Base-by-base conservation (phyloP, 2,329 filamentous ascomycete species). In the Aspergillus felis region DNA sequence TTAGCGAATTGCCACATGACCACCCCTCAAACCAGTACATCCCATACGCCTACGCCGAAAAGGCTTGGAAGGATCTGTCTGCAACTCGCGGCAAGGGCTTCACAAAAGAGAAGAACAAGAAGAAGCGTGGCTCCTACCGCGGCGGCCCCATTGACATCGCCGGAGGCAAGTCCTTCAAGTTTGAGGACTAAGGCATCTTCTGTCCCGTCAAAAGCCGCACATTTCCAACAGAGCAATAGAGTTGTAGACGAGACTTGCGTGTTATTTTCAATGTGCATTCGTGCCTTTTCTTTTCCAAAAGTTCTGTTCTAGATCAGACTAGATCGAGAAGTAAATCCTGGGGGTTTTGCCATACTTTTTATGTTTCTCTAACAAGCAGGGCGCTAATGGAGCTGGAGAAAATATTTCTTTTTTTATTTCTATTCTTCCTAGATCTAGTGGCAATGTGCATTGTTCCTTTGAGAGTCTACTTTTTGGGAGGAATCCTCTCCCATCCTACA, bases 51-150 rank as follows among this genome's bases (percentile, higher is more conserved):
- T 99, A 97, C 77, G 93, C 92, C 25, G 88, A 94, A 67, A 87
- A 87, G 66, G 95, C 95, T 8, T 90, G 92, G 71, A 84, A 91
- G 65, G 92, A 97, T 71, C 79, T 99, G 61, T 90, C 92, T 51
- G 84, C 96, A 42, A 97, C 93, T 32, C 91, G 89, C 73, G 94
- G 94, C 68, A 97, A 97, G 79, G 92, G 91, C 3, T 99, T 99
- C 78, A 97, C 93, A 59, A 99, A 99, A 82, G 94, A 97, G 81
- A 99, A 99, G 87, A 99, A 99, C 79, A 99, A 99, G 83, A 94
- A 92, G 84, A 92, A 92, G 83, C 83, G 87, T 66, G 94, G 94
- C 52, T 91, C 88, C 64, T 99, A 96, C 82, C 87, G 89, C 50
- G 94, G 94, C 48, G 94, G 94, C 6, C 77, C 83, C 53, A 96